phyloP scores from a whole-genome alignment of 2,329 filamentous ascomycete genomes.

The Chaetomium strumarium region DNA sequence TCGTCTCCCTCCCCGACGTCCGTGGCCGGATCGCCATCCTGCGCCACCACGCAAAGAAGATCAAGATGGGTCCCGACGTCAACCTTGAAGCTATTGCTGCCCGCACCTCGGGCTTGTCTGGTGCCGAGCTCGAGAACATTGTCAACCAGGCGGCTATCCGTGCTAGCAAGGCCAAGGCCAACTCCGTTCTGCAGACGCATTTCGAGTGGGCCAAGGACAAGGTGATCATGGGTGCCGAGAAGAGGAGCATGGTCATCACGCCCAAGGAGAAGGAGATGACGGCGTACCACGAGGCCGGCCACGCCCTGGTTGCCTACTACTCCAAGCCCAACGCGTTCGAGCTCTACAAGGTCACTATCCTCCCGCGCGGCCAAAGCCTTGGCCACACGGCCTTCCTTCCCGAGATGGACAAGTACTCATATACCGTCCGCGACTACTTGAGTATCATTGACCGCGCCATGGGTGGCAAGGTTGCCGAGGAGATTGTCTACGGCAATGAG shows the following conservation, averaged over 20 bases:
- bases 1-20: slow-evolving; percentile 84
- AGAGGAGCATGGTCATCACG: slow-evolving; percentile 80
- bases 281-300: slow-evolving; percentile 95
- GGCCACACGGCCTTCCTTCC: slow-evolving; percentile 85
- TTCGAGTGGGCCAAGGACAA: slow-evolving; percentile 98
- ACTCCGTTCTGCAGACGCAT: slow-evolving; percentile 68
- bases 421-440: slow-evolving; percentile 77
- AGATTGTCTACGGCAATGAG: slow-evolving; percentile 86
- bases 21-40: slow-evolving; percentile 88
- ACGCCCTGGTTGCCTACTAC: slow-evolving; percentile 84
- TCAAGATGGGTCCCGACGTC: slow-evolving; percentile 73
- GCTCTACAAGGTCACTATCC: slow-evolving; percentile 95
- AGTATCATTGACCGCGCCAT: slow-evolving; percentile 64
- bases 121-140: slow-evolving; percentile 92
- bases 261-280: slow-evolving; percentile 94
- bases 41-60: slow-evolving; percentile 87
- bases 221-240: slow-evolving; percentile 93
- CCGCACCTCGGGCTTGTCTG: slow-evolving; percentile 86
- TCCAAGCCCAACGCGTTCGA: slow-evolving; percentile 65
- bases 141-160: slow-evolving; percentile 94
- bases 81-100: slow-evolving; percentile 79
- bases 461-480: slow-evolving; percentile 72
- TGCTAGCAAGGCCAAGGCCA: slow-evolving; percentile 80
- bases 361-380: slow-evolving; percentile 79
- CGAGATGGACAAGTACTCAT: slow-evolving; percentile 87